Conservation (phyloP, 768 basidiomycete species). For the Coprinellus micaceus region DNA sequence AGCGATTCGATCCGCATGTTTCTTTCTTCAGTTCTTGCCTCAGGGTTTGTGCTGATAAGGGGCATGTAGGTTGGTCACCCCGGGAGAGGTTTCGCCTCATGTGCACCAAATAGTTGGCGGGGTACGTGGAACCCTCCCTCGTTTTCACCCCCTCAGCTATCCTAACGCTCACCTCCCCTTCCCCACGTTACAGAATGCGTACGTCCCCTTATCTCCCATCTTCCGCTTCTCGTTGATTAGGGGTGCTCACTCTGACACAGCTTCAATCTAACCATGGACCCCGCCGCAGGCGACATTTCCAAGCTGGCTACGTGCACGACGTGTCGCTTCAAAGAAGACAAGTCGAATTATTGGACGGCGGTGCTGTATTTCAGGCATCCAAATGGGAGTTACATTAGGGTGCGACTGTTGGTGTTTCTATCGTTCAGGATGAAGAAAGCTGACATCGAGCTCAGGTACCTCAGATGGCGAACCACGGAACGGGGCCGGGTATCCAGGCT, state of each 20-base stretch:
- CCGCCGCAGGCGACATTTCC: not conserved
- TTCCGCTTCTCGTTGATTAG: not conserved
- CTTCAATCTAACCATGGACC: conserved; percentile 11
- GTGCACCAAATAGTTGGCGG: conserved; percentile 9
- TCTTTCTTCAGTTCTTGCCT: not conserved
- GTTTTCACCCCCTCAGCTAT: not conserved
- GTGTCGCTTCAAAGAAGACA: conserved; percentile 12
- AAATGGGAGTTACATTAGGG: conserved; percentile 10
- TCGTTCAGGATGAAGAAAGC: not conserved
- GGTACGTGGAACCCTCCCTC: not conserved
- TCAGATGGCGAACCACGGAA: conserved; percentile 10
- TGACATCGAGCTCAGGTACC: not conserved
- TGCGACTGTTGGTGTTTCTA: not conserved
- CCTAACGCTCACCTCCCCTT: not conserved
- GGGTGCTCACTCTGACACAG: not conserved
- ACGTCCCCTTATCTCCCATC: not conserved
- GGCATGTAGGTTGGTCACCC: conserved; percentile 2
- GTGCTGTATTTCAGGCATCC: conserved; percentile 4
- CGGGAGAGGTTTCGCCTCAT: conserved; percentile 6
- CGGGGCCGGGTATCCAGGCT: not conserved
- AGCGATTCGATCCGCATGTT: conserved; percentile 1
- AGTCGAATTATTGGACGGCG: conserved; percentile 12
- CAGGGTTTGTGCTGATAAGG: not conserved
- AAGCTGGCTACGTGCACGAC: conserved; percentile 7
- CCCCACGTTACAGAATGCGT: not conserved